phyloP scores from a whole-genome alignment of 768 basidiomycete genomes.

The Candolleomyces efflorescens region DNA sequence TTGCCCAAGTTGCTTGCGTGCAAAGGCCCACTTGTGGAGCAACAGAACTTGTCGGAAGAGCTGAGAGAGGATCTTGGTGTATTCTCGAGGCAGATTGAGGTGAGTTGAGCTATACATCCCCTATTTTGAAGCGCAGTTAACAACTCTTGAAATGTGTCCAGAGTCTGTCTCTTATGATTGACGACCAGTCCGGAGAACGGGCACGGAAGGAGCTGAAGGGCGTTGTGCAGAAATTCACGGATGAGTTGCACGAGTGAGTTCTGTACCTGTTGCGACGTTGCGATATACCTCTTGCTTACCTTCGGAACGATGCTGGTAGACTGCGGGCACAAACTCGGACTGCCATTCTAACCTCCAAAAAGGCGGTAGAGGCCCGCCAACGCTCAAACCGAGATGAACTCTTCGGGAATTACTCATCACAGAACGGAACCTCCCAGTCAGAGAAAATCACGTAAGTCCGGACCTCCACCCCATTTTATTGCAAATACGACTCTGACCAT shows the following conservation, averaged over 20 bases:
- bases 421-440: neutral
- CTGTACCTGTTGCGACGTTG: neutral
- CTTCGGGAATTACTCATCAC: slow-evolving; percentile 32
- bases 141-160: neutral
- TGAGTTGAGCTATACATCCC: slow-evolving; percentile 22
- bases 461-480: slow-evolving; percentile 22
- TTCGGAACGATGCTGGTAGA: slow-evolving; percentile 27
- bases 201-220: slow-evolving; percentile 43
- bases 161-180: slow-evolving; percentile 60
- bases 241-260: slow-evolving; percentile 46
- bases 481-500: neutral
- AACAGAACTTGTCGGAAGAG: slow-evolving; percentile 72
- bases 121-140: slow-evolving; percentile 5
- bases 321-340: slow-evolving; percentile 59
- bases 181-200: slow-evolving; percentile 62
- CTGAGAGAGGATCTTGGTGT: slow-evolving; percentile 70
- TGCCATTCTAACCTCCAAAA: slow-evolving; percentile 72
- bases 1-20: slow-evolving; percentile 71
- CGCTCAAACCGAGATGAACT: slow-evolving; percentile 67
- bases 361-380: slow-evolving; percentile 57
- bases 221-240: slow-evolving; percentile 46
- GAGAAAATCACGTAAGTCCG: slow-evolving; percentile 33
- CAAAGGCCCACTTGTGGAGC: slow-evolving; percentile 60
- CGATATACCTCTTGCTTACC: neutral
- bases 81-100: slow-evolving; percentile 66